A percentile compares a stretch with the other conserved stretches of the same genome.
Evolutionary conservation across 768 basidiomycete species (phyloP).

Genomic region (Amanita brunnescens): DNA sequence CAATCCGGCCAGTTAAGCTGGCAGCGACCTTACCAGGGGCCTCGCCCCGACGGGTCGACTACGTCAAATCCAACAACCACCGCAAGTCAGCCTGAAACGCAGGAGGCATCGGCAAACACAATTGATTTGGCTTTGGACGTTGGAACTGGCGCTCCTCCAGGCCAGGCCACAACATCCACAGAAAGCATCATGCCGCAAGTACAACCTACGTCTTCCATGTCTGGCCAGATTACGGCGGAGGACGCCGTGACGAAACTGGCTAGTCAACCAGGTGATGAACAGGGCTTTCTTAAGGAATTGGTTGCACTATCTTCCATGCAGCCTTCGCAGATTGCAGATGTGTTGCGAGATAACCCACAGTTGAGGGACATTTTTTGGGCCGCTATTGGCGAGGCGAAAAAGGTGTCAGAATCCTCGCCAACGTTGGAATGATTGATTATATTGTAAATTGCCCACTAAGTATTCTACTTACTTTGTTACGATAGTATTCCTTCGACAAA

Average conservation of each 20-base stretch:
- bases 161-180: neutral
- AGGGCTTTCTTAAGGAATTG: slow-evolving; percentile 4
- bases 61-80: slow-evolving; percentile 5
- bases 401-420: slow-evolving; percentile 4
- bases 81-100: neutral
- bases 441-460: neutral
- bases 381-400: slow-evolving; percentile 21
- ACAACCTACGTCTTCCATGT: neutral
- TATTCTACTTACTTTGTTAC: neutral
- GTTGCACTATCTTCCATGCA: slow-evolving; percentile 22
- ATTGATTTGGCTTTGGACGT: neutral
- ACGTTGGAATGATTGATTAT: slow-evolving; percentile 1
- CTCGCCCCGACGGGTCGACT: slow-evolving; percentile 1
- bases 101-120: neutral
- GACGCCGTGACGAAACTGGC: neutral
- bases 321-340: slow-evolving; percentile 27
- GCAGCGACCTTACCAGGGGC: slow-evolving; percentile 17
- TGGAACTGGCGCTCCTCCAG: neutral
- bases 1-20: slow-evolving; percentile 12
- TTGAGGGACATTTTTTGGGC: slow-evolving; percentile 28
- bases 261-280: neutral
- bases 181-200: neutral
- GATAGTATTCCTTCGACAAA: neutral
- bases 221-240: neutral
- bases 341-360: slow-evolving; percentile 30